Evolutionary conservation across 2,329 filamentous ascomycete species (phyloP).

Genomic region (Alternaria metachromatica): DNA sequence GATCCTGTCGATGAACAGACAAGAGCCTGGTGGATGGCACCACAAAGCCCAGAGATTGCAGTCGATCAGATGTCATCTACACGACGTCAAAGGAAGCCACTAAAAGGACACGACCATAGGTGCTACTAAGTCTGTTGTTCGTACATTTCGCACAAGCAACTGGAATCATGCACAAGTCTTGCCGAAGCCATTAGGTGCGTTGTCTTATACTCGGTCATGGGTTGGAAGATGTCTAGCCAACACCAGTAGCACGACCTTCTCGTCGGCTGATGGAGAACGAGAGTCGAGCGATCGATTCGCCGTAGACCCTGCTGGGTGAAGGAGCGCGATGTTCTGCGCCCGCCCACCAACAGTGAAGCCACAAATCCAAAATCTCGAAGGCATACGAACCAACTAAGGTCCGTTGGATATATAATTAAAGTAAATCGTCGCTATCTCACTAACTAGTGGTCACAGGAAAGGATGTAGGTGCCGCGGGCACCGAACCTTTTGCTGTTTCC

Average conservation of each 20-base stretch:
- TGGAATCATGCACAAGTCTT: not conserved
- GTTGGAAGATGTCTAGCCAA: not conserved
- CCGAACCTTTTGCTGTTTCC: not conserved
- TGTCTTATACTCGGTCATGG: not conserved
- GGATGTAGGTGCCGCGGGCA: not conserved
- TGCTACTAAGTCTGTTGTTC: not conserved
- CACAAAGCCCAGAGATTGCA: not conserved
- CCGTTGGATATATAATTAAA: not conserved
- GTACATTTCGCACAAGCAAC: not conserved
- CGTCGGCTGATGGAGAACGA: not conserved
- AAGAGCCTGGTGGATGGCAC: not conserved
- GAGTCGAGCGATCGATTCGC: not conserved
- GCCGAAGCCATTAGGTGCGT: fast-evolving
- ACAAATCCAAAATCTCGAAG: not conserved
- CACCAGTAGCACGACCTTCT: not conserved
- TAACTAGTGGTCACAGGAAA: not conserved
- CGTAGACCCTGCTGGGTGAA: not conserved
- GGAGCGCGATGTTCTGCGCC: not conserved
- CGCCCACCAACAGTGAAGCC: not conserved
- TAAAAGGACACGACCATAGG: not conserved
- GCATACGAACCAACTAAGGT: not conserved
- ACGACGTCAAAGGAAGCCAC: not conserved
- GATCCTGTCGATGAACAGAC: too few relatives aligned
- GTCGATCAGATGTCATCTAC: not conserved
- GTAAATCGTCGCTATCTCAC: not conserved